phyloP scores from a whole-genome alignment of 176 grass and related monocot genomes.

The Bolboschoenus planiculmis region DNA sequence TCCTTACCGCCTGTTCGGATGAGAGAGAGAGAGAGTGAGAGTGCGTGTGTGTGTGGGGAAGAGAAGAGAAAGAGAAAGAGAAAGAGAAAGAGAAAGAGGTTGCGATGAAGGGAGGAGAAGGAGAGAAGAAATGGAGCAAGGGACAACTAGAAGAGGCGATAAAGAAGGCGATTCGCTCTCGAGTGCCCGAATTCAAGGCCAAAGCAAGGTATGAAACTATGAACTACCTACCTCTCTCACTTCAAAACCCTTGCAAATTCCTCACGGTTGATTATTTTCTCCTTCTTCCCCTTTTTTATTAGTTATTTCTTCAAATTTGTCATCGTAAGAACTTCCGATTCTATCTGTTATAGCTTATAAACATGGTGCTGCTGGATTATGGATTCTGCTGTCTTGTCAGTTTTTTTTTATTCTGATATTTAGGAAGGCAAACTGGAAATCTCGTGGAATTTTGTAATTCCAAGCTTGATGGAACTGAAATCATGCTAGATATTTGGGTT shows the following conservation, averaged over 20 bases:
- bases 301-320: not conserved
- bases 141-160: slow-evolving; percentile 50
- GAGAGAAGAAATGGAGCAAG: slow-evolving; percentile 21
- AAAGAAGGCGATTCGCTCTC: slow-evolving; percentile 48
- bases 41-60: not conserved
- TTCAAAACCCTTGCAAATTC: not conserved
- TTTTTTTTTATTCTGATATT: not conserved
- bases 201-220: slow-evolving; percentile 76
- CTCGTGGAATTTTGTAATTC: not conserved
- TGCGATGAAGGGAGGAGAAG: slow-evolving; percentile 6
- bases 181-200: slow-evolving; percentile 63
- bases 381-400: not conserved
- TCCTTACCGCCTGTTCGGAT: not conserved
- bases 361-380: not conserved
- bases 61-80: not conserved
- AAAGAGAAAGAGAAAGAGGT: slow-evolving; percentile 12
- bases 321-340: not conserved
- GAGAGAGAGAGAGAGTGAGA: not conserved
- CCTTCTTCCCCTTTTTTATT: not conserved
- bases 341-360: not conserved
- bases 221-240: too few relatives aligned
- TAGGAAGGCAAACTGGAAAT: not conserved
- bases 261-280: not conserved
- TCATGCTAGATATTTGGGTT: not conserved
- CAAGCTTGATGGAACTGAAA: not conserved